Evolutionary conservation across 345 rosid species (phyloP), one percentile per base, ranked within the genome.

Genomic region (Eucalyptus tenuipes): DNA sequence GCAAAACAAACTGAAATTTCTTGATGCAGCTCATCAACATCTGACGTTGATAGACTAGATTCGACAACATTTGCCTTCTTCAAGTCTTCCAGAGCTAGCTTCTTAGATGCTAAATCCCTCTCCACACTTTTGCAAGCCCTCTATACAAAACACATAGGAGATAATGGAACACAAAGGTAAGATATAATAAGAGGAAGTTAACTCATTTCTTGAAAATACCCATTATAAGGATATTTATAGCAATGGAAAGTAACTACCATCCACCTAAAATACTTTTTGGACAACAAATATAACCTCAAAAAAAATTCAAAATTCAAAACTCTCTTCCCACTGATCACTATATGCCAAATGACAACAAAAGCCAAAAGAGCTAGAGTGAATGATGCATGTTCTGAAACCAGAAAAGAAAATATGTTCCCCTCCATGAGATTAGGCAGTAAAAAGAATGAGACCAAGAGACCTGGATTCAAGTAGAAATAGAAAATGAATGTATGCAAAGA

Each of bases 1-100:
- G 84, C 57, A 90, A 87, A 90, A 91, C 98, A 89, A 90, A 98
- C 99, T 82, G 94, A 93, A 90, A 97, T 95, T 92, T 98, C 99
- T 93, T 92, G 94, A 87, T 86, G 91, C 91, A 95, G 96, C 93
- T 98, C 98, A 88, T 95, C 95, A 90, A 95, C 95, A 89, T 92
- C 92, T 90, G 97, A 94, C 80, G 90, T 90, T 86, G 95, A 64
- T 85, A 93, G 37, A 87, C 90, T 92, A 55, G 92, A 90, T 89
- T 93, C 96, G 49, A 92, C 91, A 88, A 87, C 93, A 88, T 87
- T 84, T 86, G 95, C 93, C 13, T 92, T 96, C 93, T 95, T 91
- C 85, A 90, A 40, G 89, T 98, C 99, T 91, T 88, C 94, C 90
- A 95, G 90, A 85, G 90, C 95, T 49, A 94, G 89, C 71, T 93